Evolutionary conservation across 345 rosid species (phyloP).

Genomic region (Brassica juncea): DNA sequence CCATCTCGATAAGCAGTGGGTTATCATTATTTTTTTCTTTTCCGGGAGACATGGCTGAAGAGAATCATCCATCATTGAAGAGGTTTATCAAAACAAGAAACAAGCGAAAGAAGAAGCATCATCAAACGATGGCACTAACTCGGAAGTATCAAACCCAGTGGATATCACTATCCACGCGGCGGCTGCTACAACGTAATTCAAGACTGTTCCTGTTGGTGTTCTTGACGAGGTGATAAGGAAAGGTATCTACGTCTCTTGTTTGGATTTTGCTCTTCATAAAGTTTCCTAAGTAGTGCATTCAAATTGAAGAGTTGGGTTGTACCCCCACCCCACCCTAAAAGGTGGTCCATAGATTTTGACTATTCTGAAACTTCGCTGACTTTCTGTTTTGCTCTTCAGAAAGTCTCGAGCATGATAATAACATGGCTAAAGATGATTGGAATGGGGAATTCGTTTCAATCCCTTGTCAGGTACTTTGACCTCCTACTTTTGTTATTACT

Average conservation of each 20-base stretch:
- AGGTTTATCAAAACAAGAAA: conserved; percentile 45
- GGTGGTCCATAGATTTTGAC: background rate
- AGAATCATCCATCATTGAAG: conserved; percentile 35
- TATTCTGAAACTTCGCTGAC: conserved; percentile 19
- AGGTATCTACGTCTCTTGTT: conserved; percentile 45
- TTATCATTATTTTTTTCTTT: too few relatives aligned
- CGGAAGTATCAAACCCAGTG: conserved; percentile 41
- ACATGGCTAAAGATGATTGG: conserved; percentile 42
- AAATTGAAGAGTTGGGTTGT: too few relatives aligned
- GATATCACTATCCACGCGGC: too few relatives aligned
- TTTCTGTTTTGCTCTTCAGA: conserved; percentile 45
- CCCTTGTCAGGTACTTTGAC: conserved; percentile 45
- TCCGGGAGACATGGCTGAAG: background rate
- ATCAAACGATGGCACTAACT: conserved; percentile 61
- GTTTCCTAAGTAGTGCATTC: too few relatives aligned
- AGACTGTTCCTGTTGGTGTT: conserved; percentile 53
- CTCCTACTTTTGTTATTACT: conserved; percentile 12
- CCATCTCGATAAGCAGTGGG: too few relatives aligned
- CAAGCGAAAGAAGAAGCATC: conserved; percentile 55
- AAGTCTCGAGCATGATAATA: conserved; percentile 43
- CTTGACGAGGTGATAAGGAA: conserved; percentile 66
- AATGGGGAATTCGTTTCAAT: conserved; percentile 36
- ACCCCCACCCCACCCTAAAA: background rate
- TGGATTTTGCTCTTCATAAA: too few relatives aligned
- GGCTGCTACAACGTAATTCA: conserved; percentile 15